A percentile compares a stretch with the other conserved stretches of the same genome.
phyloP scores from a whole-genome alignment of 495 filamentous ascomycete genomes.

The Talaromyces borbonicus region DNA sequence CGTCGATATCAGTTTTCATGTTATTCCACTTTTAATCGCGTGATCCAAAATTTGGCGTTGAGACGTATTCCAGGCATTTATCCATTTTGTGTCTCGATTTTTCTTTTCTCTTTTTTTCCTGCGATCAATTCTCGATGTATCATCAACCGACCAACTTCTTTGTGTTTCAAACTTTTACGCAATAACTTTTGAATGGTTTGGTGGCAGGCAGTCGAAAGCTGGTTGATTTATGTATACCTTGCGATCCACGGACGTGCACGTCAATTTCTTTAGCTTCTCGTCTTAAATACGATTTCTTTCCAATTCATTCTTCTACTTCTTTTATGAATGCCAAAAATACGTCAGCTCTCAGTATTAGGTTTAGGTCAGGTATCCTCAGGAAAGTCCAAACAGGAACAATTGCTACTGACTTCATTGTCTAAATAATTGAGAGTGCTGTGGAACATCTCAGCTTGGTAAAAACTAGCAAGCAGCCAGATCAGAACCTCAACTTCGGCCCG shows the following conservation, averaged over 20 bases:
- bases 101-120: neutral
- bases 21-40: slow-evolving; percentile 9
- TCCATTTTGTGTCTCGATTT: slow-evolving; percentile 3
- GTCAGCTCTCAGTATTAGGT: too few species aligned
- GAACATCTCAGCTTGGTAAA: neutral
- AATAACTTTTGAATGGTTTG: neutral
- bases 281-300: too few species aligned
- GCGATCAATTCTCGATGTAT: slow-evolving; percentile 3
- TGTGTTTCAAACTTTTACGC: neutral
- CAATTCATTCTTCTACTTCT: neutral
- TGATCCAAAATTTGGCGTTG: slow-evolving; percentile 36
- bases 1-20: too few species aligned
- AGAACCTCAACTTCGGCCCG: slow-evolving; percentile 80
- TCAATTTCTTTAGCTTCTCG: neutral
- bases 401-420: too few species aligned
- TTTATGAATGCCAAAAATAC: too few species aligned
- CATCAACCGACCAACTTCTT: slow-evolving; percentile 1
- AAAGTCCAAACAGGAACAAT: too few species aligned
- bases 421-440: neutral
- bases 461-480: slow-evolving; percentile 3
- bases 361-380: neutral
- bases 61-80: slow-evolving; percentile 23
- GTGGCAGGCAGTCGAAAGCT: neutral
- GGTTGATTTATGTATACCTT: neutral
- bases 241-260: neutral